Evolutionary conservation across 495 filamentous ascomycete species (phyloP).

Genomic region (Penicillium lividum): DNA sequence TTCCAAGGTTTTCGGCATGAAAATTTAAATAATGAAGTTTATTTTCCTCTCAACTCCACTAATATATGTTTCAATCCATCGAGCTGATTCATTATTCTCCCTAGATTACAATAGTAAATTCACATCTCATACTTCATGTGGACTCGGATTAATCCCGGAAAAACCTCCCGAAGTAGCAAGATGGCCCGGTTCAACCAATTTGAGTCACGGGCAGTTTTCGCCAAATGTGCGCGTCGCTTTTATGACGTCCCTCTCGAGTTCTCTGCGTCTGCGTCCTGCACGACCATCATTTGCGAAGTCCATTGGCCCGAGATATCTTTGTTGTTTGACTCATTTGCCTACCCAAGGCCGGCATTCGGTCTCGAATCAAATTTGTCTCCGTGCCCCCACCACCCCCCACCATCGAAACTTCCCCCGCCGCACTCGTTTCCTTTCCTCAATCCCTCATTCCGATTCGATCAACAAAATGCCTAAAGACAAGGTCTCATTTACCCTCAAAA

Average conservation of each 20-base stretch:
- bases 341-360: slow-evolving; percentile 24
- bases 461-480: slow-evolving; percentile 40
- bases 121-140: neutral
- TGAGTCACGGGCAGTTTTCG: slow-evolving; percentile 16
- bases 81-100: too few species aligned
- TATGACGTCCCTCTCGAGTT: slow-evolving; percentile 28
- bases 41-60: too few species aligned
- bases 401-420: slow-evolving; percentile 32
- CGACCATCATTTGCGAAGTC: slow-evolving; percentile 29
- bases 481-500: slow-evolving; percentile 46
- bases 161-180: slow-evolving; percentile 21
- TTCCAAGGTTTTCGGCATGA: too few species aligned
- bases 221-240: slow-evolving; percentile 20
- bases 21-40: too few species aligned
- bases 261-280: slow-evolving; percentile 27
- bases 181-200: slow-evolving; percentile 19
- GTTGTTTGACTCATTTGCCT: slow-evolving; percentile 22
- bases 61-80: too few species aligned
- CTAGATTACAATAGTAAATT: neutral
- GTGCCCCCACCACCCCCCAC: slow-evolving; percentile 45
- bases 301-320: slow-evolving; percentile 6
- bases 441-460: slow-evolving; percentile 18
- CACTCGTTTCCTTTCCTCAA: slow-evolving; percentile 33
- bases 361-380: slow-evolving; percentile 35
- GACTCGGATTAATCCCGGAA: slow-evolving; percentile 25